These are phyloP conservation scores for Colletotrichum sp. DNA, from an alignment of 2,329 filamentous ascomycete species.

Conservation along the genomic window DNA sequence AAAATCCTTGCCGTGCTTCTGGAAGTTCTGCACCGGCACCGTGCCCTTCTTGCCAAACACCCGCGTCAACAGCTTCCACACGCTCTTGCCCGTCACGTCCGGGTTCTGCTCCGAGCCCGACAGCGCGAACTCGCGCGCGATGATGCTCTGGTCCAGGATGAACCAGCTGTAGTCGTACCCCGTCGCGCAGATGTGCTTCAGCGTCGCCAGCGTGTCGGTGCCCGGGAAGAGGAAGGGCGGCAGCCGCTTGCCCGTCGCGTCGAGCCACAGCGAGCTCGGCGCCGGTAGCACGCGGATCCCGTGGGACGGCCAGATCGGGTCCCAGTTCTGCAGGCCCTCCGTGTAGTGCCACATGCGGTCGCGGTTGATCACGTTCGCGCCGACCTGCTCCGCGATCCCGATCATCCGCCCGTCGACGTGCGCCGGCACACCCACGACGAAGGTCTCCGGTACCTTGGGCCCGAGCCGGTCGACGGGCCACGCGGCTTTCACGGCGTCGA, in stretches of 20 bases:
- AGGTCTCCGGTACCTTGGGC: conserved; percentile 57
- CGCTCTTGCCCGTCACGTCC: conserved; percentile 62
- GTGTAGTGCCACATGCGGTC: conserved; percentile 73
- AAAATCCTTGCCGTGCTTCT: conserved; percentile 64
- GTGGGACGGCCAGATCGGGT: conserved; percentile 65
- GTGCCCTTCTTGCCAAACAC: conserved; percentile 58
- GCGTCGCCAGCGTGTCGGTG: conserved; percentile 60
- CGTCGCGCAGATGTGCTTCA: conserved; percentile 64
- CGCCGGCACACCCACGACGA: conserved; percentile 65
- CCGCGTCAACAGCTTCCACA: conserved; percentile 56
- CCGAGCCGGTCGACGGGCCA: conserved; percentile 65
- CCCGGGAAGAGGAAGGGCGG: conserved; percentile 63
- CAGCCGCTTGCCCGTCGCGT: conserved; percentile 62
- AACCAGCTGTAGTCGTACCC: conserved; percentile 71
- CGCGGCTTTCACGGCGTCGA: conserved; percentile 61
- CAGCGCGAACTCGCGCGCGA: conserved; percentile 65
- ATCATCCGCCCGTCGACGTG: conserved; percentile 71
- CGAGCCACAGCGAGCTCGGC: conserved; percentile 67
- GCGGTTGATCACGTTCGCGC: conserved; percentile 62
- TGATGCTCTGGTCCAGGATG: conserved; percentile 61
- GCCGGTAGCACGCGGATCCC: conserved; percentile 66
- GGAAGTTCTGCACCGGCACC: conserved; percentile 60
- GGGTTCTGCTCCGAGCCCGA: conserved; percentile 70
- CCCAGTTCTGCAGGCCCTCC: conserved; percentile 66
- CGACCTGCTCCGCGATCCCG: conserved; percentile 55